A percentile compares a stretch with the other conserved stretches of the same genome.
These are phyloP conservation scores for Aspergillus vadensis DNA, from an alignment of 2,329 filamentous ascomycete species.

Conservation along the genomic window DNA sequence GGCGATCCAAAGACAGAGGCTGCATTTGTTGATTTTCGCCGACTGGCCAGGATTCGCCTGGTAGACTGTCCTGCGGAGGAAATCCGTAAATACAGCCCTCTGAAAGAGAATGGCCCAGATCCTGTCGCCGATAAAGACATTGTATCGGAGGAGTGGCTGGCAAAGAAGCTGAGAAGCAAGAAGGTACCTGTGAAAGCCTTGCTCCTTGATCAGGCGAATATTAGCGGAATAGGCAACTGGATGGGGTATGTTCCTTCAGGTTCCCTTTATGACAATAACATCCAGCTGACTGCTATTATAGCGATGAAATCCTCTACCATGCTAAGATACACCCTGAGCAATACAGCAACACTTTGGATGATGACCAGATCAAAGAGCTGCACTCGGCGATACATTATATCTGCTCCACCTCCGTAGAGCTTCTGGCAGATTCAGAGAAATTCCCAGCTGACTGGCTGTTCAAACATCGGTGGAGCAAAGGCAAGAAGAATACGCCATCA, in stretches of 20 bases:
- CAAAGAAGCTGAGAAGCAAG: conserved; percentile 69
- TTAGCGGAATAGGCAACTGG: conserved; percentile 96
- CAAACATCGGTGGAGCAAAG: conserved; percentile 85
- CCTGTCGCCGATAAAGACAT: conserved; percentile 78
- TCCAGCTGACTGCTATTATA: conserved; percentile 26
- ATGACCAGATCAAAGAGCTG: conserved; percentile 69
- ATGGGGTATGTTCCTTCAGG: conserved; percentile 61
- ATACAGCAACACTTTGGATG: conserved; percentile 78
- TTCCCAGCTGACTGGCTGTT: conserved; percentile 91
- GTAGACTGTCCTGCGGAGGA: conserved; percentile 76
- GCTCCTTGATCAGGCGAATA: conserved; percentile 81
- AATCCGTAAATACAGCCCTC: conserved; percentile 73
- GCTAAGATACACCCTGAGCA: conserved; percentile 89
- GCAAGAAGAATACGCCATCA: conserved; percentile 68
- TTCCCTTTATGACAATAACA: neutral
- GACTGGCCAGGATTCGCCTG: conserved; percentile 77
- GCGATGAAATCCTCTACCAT: conserved; percentile 88
- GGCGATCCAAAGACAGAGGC: conserved; percentile 63
- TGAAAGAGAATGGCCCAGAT: conserved; percentile 92
- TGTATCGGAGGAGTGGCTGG: conserved; percentile 75
- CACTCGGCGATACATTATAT: conserved; percentile 75
- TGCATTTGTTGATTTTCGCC: conserved; percentile 81
- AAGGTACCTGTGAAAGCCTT: conserved; percentile 88
- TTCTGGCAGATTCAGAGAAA: conserved; percentile 76
- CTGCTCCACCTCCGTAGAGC: conserved; percentile 75